These are phyloP conservation scores for Ceratobasidium sp. DNA, from an alignment of 1,284 basidiomycete genomes.

Conservation along the genomic window DNA sequence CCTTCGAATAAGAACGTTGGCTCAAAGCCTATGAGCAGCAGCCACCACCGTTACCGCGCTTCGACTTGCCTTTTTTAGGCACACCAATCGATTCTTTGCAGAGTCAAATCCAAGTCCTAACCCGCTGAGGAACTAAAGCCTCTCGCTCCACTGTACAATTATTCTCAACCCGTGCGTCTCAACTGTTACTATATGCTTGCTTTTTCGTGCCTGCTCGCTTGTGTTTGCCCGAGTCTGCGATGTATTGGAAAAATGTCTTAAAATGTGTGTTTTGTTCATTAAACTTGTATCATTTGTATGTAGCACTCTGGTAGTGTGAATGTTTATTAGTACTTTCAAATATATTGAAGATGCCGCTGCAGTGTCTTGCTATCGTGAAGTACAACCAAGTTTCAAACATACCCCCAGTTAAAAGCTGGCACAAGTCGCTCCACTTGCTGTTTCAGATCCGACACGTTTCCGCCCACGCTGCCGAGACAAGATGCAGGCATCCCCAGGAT, in stretches of 20 bases:
- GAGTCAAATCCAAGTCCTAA: not conserved
- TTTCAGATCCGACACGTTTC: too few species aligned
- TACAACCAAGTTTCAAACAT: too few species aligned
- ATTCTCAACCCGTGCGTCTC: not conserved
- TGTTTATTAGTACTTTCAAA: not conserved
- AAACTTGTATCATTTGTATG: slow-evolving; percentile 29
- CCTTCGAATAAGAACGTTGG: not conserved
- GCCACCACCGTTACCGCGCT: slow-evolving; percentile 23
- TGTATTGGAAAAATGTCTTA: slow-evolving; percentile 9
- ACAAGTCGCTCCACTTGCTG: too few species aligned
- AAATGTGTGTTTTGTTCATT: slow-evolving; percentile 1
- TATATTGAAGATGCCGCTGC: too few species aligned
- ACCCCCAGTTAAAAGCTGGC: too few species aligned
- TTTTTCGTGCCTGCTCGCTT: not conserved
- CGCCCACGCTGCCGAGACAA: too few species aligned
- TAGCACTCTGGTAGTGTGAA: not conserved
- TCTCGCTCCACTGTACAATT: not conserved
- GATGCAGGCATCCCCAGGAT: too few species aligned
- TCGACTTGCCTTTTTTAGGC: slow-evolving; percentile 41
- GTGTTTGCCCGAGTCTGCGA: not conserved
- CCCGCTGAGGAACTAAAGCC: not conserved
- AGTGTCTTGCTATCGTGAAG: too few species aligned
- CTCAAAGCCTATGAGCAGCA: slow-evolving; percentile 27
- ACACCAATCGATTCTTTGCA: not conserved
- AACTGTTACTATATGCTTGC: not conserved